Evolutionary conservation across 176 grass and related monocot species (phyloP).

Genomic region (Carex myosuroides): DNA sequence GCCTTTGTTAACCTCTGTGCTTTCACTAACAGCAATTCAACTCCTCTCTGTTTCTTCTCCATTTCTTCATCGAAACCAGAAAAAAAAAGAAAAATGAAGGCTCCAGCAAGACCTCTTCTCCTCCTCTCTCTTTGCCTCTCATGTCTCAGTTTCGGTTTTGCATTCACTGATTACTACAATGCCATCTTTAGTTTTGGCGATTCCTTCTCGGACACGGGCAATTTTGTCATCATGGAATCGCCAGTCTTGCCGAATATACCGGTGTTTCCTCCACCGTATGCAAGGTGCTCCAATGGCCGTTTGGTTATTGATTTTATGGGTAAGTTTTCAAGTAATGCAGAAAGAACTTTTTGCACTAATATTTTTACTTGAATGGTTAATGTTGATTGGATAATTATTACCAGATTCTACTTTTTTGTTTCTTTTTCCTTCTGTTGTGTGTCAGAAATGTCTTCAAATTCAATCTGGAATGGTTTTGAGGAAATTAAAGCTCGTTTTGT

Average conservation of each 20-base stretch:
- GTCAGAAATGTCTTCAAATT: neutral
- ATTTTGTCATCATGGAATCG: slow-evolving; percentile 27
- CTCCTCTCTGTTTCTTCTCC: slow-evolving; percentile 6
- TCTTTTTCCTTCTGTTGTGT: neutral
- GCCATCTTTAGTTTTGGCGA: slow-evolving; percentile 54
- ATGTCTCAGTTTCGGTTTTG: neutral
- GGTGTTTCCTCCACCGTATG: slow-evolving; percentile 36
- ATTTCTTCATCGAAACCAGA: neutral
- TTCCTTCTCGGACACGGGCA: slow-evolving; percentile 53
- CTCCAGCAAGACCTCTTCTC: neutral
- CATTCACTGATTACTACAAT: slow-evolving; percentile 21
- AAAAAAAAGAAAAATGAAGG: neutral
- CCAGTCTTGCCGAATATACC: slow-evolving; percentile 8
- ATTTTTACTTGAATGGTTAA: neutral
- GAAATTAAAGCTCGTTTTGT: neutral
- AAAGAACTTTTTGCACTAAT: neutral
- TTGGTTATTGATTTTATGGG: slow-evolving; percentile 62
- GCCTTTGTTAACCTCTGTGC: neutral
- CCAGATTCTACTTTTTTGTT: neutral
- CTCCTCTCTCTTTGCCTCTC: slow-evolving; percentile 14
- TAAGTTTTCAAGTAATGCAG: neutral
- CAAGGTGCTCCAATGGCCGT: slow-evolving; percentile 51
- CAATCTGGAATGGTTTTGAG: neutral
- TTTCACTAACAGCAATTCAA: slow-evolving; percentile 10
- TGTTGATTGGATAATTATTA: neutral